Percentiles rank a stretch among this genome's conserved stretches.
Conservation (phyloP, 2,329 filamentous ascomycete species). For the Neofusicoccum parvum region DNA sequence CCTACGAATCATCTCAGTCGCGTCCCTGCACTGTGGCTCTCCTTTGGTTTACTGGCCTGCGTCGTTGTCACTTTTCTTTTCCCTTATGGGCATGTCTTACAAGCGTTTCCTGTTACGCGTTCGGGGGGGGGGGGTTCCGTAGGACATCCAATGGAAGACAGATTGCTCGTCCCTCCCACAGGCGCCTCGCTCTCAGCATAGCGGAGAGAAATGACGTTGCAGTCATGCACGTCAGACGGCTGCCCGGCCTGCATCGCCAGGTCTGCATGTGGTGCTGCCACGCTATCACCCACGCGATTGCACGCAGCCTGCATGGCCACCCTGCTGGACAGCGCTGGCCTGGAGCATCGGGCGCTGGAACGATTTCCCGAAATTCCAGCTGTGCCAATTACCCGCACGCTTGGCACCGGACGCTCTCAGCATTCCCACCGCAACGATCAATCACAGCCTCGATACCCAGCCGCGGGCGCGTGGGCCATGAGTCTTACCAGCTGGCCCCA, state of each 20-base stretch:
- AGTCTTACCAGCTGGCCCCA: not conserved
- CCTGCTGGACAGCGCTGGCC: too few relatives aligned
- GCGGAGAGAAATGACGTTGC: not conserved
- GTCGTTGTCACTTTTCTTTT: too few relatives aligned
- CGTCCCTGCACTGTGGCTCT: too few relatives aligned
- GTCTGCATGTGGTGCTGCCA: not conserved
- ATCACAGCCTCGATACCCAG: not conserved
- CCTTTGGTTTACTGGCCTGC: too few relatives aligned
- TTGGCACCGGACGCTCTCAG: not conserved
- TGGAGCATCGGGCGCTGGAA: not conserved
- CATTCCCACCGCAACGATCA: not conserved
- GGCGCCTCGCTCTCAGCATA: too few relatives aligned
- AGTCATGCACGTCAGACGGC: not conserved
- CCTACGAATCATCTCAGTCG: too few relatives aligned
- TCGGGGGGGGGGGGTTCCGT: too few relatives aligned
- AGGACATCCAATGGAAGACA: too few relatives aligned
- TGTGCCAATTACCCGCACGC: not conserved
- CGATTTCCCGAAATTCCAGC: not conserved
- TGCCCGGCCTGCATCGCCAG: not conserved
- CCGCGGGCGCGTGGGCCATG: not conserved
- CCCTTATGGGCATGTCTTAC: too few relatives aligned
- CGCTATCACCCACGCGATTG: not conserved
- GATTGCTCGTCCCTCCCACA: not conserved
- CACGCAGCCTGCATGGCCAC: too few relatives aligned
- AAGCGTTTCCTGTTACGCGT: too few relatives aligned